phyloP scores from a whole-genome alignment of 169 alveolate species.

The Plasmodium malariae region DNA sequence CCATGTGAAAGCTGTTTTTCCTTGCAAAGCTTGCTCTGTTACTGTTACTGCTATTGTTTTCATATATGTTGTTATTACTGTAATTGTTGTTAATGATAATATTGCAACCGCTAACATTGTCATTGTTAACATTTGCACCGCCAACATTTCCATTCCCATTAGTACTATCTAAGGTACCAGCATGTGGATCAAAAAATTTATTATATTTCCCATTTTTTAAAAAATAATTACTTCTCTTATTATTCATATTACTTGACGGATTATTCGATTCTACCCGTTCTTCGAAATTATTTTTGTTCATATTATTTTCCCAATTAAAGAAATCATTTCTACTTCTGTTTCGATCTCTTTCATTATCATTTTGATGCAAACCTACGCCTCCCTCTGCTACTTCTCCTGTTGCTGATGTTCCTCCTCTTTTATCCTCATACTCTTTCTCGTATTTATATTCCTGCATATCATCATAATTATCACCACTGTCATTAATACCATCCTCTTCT shows the following conservation, averaged over 20 bases:
- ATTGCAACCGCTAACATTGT: background rate
- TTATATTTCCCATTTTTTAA: slow-evolving; percentile 7
- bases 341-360: background rate
- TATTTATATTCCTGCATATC: background rate
- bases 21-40: background rate
- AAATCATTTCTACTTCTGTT: slow-evolving; percentile 24
- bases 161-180: background rate
- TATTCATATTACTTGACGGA: background rate
- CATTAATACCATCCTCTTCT: background rate
- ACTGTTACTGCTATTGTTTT: background rate
- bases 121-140: background rate
- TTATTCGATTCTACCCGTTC: slow-evolving; percentile 22
- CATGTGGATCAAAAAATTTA: slow-evolving; percentile 1
- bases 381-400: background rate
- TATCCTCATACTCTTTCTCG: background rate
- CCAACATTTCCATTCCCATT: background rate
- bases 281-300: slow-evolving; percentile 2
- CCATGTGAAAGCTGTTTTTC: background rate
- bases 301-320: slow-evolving; percentile 10
- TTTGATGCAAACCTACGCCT: too few species aligned
- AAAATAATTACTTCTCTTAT: slow-evolving; percentile 13
- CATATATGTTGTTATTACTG: too few species aligned
- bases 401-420: background rate
- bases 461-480: background rate
- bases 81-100: background rate